These are phyloP conservation scores for Capniomyces stellatus DNA, from an alignment of 371 early-diverging fungal genomes.

Conservation along the genomic window DNA sequence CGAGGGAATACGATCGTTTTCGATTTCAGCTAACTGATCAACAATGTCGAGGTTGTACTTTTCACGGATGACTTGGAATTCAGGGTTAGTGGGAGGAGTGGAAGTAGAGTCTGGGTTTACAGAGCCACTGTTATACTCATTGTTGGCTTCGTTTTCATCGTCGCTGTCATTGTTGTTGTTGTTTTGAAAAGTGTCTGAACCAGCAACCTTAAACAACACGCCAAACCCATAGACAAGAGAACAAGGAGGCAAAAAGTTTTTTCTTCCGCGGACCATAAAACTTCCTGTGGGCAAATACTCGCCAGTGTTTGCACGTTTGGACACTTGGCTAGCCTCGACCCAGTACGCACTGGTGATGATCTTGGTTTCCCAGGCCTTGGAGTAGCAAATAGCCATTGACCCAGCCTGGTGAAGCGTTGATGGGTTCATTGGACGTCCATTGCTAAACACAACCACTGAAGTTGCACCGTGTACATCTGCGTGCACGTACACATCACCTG, in stretches of 20 bases:
- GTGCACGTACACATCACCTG: slow-evolving; percentile 88
- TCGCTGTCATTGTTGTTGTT: neutral
- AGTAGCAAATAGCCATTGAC: slow-evolving; percentile 88
- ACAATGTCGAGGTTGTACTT: slow-evolving; percentile 4
- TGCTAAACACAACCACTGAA: slow-evolving; percentile 83
- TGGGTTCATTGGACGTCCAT: slow-evolving; percentile 40
- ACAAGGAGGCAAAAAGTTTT: slow-evolving; percentile 86
- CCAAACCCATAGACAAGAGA: slow-evolving; percentile 96
- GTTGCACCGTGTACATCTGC: slow-evolving; percentile 94
- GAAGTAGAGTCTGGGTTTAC: too few relatives aligned
- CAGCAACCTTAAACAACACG: slow-evolving; percentile 76
- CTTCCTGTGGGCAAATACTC: slow-evolving; percentile 90
- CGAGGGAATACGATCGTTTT: neutral
- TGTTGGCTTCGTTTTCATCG: neutral
- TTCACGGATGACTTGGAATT: slow-evolving; percentile 25
- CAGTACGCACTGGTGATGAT: slow-evolving; percentile 93
- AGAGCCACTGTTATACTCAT: too few relatives aligned
- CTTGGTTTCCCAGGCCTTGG: slow-evolving; percentile 96
- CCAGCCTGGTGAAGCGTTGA: slow-evolving; percentile 90
- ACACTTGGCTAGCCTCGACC: slow-evolving; percentile 86
- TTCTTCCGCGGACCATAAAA: slow-evolving; percentile 96
- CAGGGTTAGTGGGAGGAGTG: too few relatives aligned
- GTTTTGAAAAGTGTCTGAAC: slow-evolving; percentile 25
- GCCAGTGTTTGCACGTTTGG: slow-evolving; percentile 92
- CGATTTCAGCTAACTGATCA: neutral